Base-by-base conservation (phyloP, 2,329 filamentous ascomycete species). In the Colletotrichum lindemuthianum region DNA sequence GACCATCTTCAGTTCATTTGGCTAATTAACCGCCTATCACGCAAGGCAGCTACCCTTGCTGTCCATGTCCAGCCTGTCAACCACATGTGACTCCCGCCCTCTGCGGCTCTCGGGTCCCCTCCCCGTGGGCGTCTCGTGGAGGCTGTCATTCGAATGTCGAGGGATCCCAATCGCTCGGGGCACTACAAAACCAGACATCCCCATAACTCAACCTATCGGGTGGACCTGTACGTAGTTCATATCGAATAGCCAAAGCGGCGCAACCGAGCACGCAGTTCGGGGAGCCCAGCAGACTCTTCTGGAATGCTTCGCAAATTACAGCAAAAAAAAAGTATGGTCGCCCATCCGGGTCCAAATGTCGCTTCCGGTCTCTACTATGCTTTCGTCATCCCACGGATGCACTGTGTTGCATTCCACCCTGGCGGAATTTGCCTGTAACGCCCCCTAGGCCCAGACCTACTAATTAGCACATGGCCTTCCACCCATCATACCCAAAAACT, bases 361-460 rank as follows among this genome's bases (percentile, higher is more conserved):
- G 45, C 34, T 51, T 48, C 12, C 37, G 15, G 16, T n/a, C n/a
- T 33, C 15, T 11, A 6, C 11, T 53, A 32, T 48, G 6, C 37
- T 40, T 43, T 6, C 8, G 24, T 24, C 24, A 24, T 4, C 4
- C 24, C 24, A 5, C 50, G 57, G 45, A 45, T 60, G 50, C 57
- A 51, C 57, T 65, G 57, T 61, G 56, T 56, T 60, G 45, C 45
- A 60, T 60, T 47, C 58, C n/a, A 37, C n/a, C 49, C 55, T 60
- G 43, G 32, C 34, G 16, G 36, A 39, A 49, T 60, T 54, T 60
- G 43, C 55, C 43, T 64, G 60, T 64, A 59, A 60, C 60, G 44
- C 55, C 37, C 24, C 49, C 49, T 49, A 50, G 49, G 49, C 37
- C 54, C 16, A 49, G 37, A 54, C 15, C n/a, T n/a, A n/a, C n/a